phyloP scores from a whole-genome alignment of 2,329 filamentous ascomycete species.

The Fusarium sp. region DNA sequence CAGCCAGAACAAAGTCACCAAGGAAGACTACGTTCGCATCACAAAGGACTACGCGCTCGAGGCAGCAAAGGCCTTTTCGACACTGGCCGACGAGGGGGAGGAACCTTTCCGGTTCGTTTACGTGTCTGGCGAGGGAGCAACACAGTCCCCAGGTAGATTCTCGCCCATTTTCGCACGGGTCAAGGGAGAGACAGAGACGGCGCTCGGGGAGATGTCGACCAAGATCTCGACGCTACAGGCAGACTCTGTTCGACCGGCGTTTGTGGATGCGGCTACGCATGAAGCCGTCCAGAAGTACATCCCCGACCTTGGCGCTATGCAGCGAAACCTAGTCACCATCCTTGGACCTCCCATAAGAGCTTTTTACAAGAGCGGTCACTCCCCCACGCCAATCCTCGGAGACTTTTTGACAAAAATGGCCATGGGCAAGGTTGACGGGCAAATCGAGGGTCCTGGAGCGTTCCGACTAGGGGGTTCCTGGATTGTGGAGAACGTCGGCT shows the following conservation, averaged over 20 bases:
- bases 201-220: slow-evolving; percentile 64
- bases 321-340: slow-evolving; percentile 10
- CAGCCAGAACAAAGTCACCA: slow-evolving; percentile 68
- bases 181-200: slow-evolving; percentile 75
- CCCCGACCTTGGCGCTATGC: slow-evolving; percentile 44
- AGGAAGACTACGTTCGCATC: slow-evolving; percentile 76
- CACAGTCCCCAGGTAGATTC: slow-evolving; percentile 65
- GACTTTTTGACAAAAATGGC: slow-evolving; percentile 59
- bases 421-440: slow-evolving; percentile 51
- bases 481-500: slow-evolving; percentile 50
- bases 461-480: slow-evolving; percentile 50
- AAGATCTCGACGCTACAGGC: slow-evolving; percentile 61
- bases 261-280: slow-evolving; percentile 64
- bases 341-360: slow-evolving; percentile 44
- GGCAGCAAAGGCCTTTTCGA: slow-evolving; percentile 70
- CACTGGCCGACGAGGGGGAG: slow-evolving; percentile 53
- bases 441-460: slow-evolving; percentile 45
- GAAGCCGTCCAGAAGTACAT: slow-evolving; percentile 56
- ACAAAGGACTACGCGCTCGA: slow-evolving; percentile 74
- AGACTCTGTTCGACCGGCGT: slow-evolving; percentile 68
- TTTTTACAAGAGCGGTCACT: slow-evolving; percentile 42
- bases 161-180: slow-evolving; percentile 70
- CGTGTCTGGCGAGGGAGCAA: slow-evolving; percentile 74
- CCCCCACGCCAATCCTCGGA: slow-evolving; percentile 59
- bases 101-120: slow-evolving; percentile 76